Conservation (phyloP, 179 eudicot genomes). For the Heliamphora pulchella region DNA sequence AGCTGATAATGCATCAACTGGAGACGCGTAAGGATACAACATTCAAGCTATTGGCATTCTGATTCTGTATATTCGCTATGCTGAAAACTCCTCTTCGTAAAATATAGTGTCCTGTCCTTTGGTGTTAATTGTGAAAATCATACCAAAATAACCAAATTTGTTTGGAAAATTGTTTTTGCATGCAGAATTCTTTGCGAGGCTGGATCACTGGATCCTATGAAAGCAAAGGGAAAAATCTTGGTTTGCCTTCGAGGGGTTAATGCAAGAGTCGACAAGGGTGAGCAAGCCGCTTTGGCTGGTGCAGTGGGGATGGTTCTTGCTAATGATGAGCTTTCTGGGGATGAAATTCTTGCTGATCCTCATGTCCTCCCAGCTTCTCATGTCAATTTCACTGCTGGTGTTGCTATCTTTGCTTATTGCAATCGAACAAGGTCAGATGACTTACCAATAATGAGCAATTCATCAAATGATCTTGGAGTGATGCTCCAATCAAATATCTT, state of each 20-base stretch:
- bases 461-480: too few relatives aligned
- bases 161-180: constrained; percentile 2
- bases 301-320: constrained; percentile 78
- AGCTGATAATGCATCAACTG: constrained; percentile 43
- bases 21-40: constrained; percentile 56
- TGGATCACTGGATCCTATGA: constrained; percentile 47
- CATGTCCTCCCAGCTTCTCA: constrained; percentile 82
- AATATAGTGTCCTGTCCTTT: not conserved
- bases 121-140: not conserved
- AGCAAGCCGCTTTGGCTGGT: constrained; percentile 61
- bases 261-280: constrained; percentile 78
- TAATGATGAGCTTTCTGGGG: constrained; percentile 44
- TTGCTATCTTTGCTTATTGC: constrained; percentile 35
- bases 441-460: not conserved
- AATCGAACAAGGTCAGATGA: constrained; percentile 45
- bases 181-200: constrained; percentile 53
- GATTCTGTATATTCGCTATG: not conserved
- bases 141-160: not conserved
- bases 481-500: too few relatives aligned
- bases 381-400: constrained; percentile 52
- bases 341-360: constrained; percentile 76
- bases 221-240: constrained; percentile 64
- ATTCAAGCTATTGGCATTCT: constrained; percentile 18
- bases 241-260: constrained; percentile 70
- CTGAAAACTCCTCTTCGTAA: not conserved